phyloP scores from a whole-genome alignment of 495 filamentous ascomycete genomes.

The Tuber umbilicatum region DNA sequence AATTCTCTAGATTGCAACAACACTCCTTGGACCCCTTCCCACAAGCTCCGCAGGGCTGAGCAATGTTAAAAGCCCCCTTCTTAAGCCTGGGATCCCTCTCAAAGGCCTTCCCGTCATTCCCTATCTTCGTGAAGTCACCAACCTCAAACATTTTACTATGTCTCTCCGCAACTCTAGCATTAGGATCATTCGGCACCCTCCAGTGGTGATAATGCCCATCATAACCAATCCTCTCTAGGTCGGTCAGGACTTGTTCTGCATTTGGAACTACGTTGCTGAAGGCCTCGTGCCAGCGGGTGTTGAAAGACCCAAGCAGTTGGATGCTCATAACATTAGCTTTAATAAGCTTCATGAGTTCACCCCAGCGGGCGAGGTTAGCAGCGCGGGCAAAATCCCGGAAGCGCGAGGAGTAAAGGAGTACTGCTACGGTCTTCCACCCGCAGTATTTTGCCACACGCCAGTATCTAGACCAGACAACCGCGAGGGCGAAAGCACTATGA shows the following conservation, averaged over 20 bases:
- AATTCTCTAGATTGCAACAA: slow-evolving; percentile 10
- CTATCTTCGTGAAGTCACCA: slow-evolving; percentile 14
- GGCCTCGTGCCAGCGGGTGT: slow-evolving; percentile 11
- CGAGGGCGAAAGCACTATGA: not conserved
- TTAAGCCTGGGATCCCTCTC: slow-evolving; percentile 4
- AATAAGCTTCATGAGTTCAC: slow-evolving; percentile 7
- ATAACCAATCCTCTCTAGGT: not conserved
- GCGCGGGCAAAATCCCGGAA: slow-evolving; percentile 15
- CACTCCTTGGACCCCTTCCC: slow-evolving; percentile 4
- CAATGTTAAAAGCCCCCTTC: not conserved
- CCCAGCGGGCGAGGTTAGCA: not conserved
- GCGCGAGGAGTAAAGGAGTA: slow-evolving; percentile 13
- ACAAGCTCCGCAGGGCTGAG: slow-evolving; percentile 9
- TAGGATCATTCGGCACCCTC: slow-evolving; percentile 4
- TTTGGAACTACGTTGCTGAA: slow-evolving; percentile 7
- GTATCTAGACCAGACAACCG: slow-evolving; percentile 23
- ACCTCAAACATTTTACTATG: slow-evolving; percentile 11
- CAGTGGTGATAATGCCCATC: slow-evolving; percentile 23
- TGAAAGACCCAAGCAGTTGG: slow-evolving; percentile 19
- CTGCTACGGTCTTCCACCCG: slow-evolving; percentile 18
- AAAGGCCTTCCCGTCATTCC: not conserved
- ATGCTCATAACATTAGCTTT: slow-evolving; percentile 12
- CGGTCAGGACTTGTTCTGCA: not conserved
- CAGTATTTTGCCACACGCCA: not conserved
- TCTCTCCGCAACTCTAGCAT: slow-evolving; percentile 1